Base-by-base conservation (phyloP, 768 basidiomycete species). In the Phlebiopsis flavidoalba region DNA sequence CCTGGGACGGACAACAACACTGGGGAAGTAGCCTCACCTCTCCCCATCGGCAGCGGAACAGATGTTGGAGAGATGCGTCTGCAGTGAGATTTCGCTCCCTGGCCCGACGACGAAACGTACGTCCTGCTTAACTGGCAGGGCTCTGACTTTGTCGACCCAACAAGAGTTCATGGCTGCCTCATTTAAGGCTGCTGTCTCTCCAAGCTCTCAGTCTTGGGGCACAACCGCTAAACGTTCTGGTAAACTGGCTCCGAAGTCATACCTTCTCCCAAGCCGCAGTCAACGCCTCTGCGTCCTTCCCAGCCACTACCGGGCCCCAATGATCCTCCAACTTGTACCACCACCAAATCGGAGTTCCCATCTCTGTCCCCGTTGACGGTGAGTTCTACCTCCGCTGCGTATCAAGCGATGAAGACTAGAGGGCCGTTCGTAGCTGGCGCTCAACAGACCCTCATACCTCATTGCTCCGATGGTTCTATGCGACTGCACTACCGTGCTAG, bases 1-100 rank as follows among this genome's bases (percentile, higher is more conserved):
- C 64, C 65, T 55, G 77, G 79, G 15, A 70, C 70, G 11, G 72
- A 69, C 24, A 69, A 69, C 14, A 76, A 76, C 63, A 63, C 69
- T 33, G 79, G 78, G 36, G 77, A 80, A 62, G 76, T 75, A 4
- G 45, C 71, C 55, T 75, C 77, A 1, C 72, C 77, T 17, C 67
- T 80, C 35, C 63, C 60, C 24, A 6, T 49, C 19, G 45, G n/a
- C 22, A n/a, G n/a, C 37, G 59, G 59, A 12, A 43, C 59, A 31
- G 59, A 60, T 51, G 26, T 37, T 7, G 77, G 79, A 35, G 77
- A 77, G 63, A 67, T 82, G 26, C 77, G 79, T 47, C 67, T 82
- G 33, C 75, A 77, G 65, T 81, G 79, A 36, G 79, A 81, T 69
- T 71, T 67, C n/a, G n/a, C 40, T 50, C 58, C 15, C 36, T 57